Conservation (phyloP, 805 yeast species). For the Jamesozyma jinghongensis region DNA sequence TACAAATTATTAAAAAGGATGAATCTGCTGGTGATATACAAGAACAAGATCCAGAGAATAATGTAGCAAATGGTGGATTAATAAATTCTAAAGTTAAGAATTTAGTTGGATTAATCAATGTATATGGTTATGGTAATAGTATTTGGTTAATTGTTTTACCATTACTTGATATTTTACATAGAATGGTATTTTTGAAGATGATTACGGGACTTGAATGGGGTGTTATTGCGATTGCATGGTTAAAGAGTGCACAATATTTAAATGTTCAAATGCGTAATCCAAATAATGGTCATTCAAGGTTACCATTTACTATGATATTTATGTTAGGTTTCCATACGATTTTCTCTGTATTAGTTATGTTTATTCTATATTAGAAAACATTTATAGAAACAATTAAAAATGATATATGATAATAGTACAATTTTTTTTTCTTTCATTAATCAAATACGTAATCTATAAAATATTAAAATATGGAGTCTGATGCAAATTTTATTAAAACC, state of each 20-base stretch:
- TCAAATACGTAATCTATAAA: no score
- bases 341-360: constrained; percentile 15
- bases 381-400: background rate
- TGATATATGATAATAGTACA: no score
- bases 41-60: constrained; percentile 34
- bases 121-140: constrained; percentile 78
- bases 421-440: no score
- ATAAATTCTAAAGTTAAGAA: constrained; percentile 3
- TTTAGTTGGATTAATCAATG: constrained; percentile 45
- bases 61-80: background rate
- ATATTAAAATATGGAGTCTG: no score
- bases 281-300: constrained; percentile 1
- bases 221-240: constrained; percentile 5
- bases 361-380: constrained; percentile 12
- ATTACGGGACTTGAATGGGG: constrained; percentile 4
- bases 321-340: constrained; percentile 12
- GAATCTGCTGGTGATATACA: background rate
- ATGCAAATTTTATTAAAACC: constrained; percentile 11
- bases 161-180: constrained; percentile 8
- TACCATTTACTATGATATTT: constrained; percentile 6
- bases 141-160: constrained; percentile 81
- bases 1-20: constrained; percentile 46
- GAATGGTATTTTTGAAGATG: constrained; percentile 1
- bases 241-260: constrained; percentile 7
- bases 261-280: constrained; percentile 4